These are phyloP conservation scores for Sapria himalayana DNA, from an alignment of 345 rosid species.

Conservation along the genomic window DNA sequence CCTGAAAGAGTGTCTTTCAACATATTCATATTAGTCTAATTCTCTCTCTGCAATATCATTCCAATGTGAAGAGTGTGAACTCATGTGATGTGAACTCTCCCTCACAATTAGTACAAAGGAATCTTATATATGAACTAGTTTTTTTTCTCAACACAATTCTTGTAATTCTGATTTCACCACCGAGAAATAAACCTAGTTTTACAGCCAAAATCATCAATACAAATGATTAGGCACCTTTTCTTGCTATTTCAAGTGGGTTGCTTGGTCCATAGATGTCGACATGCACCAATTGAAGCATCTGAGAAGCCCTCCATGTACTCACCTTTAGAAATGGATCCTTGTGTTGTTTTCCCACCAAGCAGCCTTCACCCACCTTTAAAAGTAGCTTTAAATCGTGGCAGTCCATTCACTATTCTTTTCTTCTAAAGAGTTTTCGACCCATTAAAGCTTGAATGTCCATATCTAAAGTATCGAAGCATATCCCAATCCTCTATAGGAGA, in stretches of 20 bases:
- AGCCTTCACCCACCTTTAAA: too few relatives aligned
- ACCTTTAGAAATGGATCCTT: too few relatives aligned
- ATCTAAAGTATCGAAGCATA: background rate
- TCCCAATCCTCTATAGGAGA: background rate
- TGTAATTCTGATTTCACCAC: background rate
- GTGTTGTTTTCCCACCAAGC: too few relatives aligned
- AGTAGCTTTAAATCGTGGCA: too few relatives aligned
- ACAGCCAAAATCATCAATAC: background rate
- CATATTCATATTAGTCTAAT: background rate
- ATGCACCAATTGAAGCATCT: too few relatives aligned
- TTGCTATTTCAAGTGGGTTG: too few relatives aligned
- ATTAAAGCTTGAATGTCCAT: too few relatives aligned
- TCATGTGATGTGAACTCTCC: background rate
- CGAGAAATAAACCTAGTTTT: background rate
- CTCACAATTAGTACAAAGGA: slow-evolving; percentile 1
- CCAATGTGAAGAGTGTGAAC: background rate
- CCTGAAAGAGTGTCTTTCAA: background rate
- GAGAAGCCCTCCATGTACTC: too few relatives aligned
- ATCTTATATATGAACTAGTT: background rate
- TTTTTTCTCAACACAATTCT: background rate
- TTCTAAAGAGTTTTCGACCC: too few relatives aligned
- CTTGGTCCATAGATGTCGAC: too few relatives aligned
- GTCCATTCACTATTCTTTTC: too few relatives aligned
- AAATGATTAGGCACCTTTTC: too few relatives aligned
- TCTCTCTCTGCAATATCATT: background rate